phyloP scores from a whole-genome alignment of 1,284 basidiomycete species.

The Phaffia rhodozyma region DNA sequence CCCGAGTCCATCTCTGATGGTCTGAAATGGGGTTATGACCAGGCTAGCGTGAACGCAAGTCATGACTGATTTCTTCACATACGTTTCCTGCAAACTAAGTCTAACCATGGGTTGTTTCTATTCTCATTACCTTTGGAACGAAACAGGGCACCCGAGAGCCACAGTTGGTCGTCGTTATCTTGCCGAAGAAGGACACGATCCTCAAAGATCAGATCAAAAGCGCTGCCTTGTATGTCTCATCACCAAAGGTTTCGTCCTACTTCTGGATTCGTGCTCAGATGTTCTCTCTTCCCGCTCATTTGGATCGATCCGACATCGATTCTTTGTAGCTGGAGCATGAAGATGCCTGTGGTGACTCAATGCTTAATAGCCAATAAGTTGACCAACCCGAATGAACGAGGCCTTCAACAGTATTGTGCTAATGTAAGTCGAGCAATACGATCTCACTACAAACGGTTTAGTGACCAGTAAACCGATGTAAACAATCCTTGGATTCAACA shows the following conservation, averaged over 20 bases:
- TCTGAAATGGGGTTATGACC: conserved; percentile 23
- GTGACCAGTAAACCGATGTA: not conserved
- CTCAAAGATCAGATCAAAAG: conserved; percentile 38
- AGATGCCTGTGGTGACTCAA: conserved; percentile 30
- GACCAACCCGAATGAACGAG: conserved; percentile 24
- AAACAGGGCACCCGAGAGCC: conserved; percentile 26
- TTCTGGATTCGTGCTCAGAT: not conserved
- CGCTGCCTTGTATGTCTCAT: conserved; percentile 23
- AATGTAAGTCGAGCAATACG: conserved; percentile 28
- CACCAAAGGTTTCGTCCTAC: not conserved
- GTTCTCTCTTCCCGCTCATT: not conserved
- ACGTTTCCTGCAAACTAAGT: too few relatives aligned
- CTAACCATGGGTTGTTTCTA: not conserved
- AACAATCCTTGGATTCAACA: not conserved
- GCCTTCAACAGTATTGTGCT: conserved; percentile 38
- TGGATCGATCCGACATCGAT: not conserved
- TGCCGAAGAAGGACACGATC: conserved; percentile 30
- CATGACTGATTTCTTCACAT: not conserved
- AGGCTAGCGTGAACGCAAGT: conserved; percentile 21
- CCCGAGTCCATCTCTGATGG: conserved; percentile 23
- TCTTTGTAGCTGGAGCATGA: not conserved
- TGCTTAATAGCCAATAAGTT: conserved; percentile 34
- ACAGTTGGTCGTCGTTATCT: conserved; percentile 32
- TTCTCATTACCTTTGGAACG: too few relatives aligned
- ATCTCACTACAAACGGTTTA: conserved; percentile 6